Percentiles rank a stretch among this genome's conserved stretches.
Evolutionary conservation across 1,139 yeast genomes (phyloP).

Genomic region (Kodamaea arcana): DNA sequence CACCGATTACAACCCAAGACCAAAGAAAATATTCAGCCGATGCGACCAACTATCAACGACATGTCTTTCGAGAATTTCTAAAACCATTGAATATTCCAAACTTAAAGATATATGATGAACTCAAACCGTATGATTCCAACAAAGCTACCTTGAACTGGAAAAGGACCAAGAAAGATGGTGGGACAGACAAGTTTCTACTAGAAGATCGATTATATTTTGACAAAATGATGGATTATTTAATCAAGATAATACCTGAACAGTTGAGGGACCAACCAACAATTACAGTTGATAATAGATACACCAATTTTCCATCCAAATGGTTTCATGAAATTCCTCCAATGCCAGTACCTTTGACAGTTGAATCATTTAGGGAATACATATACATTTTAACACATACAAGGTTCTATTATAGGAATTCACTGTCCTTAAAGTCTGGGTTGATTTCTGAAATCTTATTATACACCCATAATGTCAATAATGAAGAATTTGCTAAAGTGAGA

Average conservation of each 20-base stretch:
- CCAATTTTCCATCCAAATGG: conserved; percentile 6
- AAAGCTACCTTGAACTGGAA: conserved; percentile 28
- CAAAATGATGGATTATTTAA: conserved; percentile 29
- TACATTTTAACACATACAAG: conserved; percentile 34
- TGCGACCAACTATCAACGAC: conserved; percentile 14
- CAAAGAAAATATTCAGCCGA: background rate
- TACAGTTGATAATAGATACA: conserved; percentile 5
- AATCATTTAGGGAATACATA: conserved; percentile 34
- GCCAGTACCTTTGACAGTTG: conserved; percentile 25
- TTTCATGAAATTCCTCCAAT: conserved; percentile 35
- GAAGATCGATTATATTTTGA: conserved; percentile 28
- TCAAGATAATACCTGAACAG: conserved; percentile 33
- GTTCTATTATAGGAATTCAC: conserved; percentile 32
- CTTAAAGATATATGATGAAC: conserved; percentile 27
- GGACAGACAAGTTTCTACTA: conserved; percentile 22
- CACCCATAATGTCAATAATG: conserved; percentile 36
- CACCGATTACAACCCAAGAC: background rate
- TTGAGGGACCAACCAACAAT: conserved; percentile 14
- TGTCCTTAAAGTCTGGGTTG: conserved; percentile 34
- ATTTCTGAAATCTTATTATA: conserved; percentile 37
- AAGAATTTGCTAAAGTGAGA: conserved; percentile 26
- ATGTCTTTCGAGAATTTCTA: conserved; percentile 32
- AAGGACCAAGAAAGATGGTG: conserved; percentile 13
- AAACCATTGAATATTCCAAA: conserved; percentile 33
- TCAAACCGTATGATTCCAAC: conserved; percentile 19